Evolutionary conservation across 2,329 filamentous ascomycete genomes (phyloP).

Genomic region (Talaromyces atroroseus): DNA sequence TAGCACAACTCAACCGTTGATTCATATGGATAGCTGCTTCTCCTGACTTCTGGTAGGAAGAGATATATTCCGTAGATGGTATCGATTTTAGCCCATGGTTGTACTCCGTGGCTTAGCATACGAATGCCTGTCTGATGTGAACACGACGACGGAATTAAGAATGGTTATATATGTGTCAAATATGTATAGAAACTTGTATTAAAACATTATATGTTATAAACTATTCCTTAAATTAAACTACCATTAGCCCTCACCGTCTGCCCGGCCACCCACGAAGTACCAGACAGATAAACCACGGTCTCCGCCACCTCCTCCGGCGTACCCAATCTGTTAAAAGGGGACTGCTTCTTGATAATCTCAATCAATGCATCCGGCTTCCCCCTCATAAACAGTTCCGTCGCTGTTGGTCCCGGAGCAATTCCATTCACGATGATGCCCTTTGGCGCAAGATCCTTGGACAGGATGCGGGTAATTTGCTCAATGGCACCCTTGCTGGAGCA

Average conservation of each 20-base stretch:
- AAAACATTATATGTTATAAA: too few relatives aligned
- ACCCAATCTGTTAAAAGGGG: constrained; percentile 21
- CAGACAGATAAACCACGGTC: constrained; percentile 38
- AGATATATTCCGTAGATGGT: too few relatives aligned
- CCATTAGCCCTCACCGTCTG: constrained; percentile 47
- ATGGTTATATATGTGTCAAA: too few relatives aligned
- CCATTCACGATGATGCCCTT: constrained; percentile 50
- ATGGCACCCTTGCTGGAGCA: constrained; percentile 54
- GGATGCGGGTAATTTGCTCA: constrained; percentile 52
- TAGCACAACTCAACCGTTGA: too few relatives aligned
- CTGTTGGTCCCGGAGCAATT: constrained; percentile 51
- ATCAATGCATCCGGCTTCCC: constrained; percentile 41
- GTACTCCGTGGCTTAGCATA: too few relatives aligned
- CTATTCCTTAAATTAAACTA: constrained; percentile 4
- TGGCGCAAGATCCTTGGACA: constrained; percentile 52
- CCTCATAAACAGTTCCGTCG: constrained; percentile 51
- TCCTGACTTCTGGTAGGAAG: too few relatives aligned
- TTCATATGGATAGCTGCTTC: too few relatives aligned
- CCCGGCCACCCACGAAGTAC: constrained; percentile 43
- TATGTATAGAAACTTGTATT: too few relatives aligned
- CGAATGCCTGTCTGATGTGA: too few relatives aligned
- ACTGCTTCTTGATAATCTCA: constrained; percentile 18
- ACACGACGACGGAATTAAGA: too few relatives aligned
- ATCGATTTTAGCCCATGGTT: too few relatives aligned
- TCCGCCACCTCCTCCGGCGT: constrained; percentile 37